Conservation (phyloP, 1,139 yeast species). For the Kazachstania sp. region DNA sequence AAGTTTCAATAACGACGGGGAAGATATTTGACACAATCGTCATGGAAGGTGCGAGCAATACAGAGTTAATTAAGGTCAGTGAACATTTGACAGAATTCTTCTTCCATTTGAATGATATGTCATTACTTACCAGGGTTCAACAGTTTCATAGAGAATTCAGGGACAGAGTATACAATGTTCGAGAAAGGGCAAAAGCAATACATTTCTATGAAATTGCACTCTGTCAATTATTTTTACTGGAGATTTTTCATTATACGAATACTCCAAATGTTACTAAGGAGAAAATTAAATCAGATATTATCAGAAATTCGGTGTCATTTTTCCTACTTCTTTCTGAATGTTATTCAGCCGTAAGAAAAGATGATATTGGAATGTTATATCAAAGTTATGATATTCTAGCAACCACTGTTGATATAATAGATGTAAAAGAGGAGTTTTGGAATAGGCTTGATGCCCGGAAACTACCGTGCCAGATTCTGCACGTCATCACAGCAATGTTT, state of each 20-base stretch:
- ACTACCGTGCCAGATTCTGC: constrained; percentile 14
- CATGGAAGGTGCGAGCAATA: constrained; percentile 20
- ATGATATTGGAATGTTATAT: constrained; percentile 9
- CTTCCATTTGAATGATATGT: constrained; percentile 15
- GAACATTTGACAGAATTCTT: constrained; percentile 15
- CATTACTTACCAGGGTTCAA: constrained; percentile 14
- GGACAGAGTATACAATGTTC: constrained; percentile 17
- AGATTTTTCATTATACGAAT: constrained; percentile 20
- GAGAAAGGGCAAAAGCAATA: constrained; percentile 25
- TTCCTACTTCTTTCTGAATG: constrained; percentile 21
- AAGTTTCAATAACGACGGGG: constrained; percentile 8
- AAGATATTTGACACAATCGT: constrained; percentile 19
- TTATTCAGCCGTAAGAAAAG: constrained; percentile 6
- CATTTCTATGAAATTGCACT: constrained; percentile 27
- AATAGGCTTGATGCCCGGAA: constrained; percentile 9
- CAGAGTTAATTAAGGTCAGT: constrained; percentile 15
- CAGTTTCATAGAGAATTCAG: constrained; percentile 24
- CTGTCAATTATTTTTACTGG: constrained; percentile 25
- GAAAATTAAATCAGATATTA: constrained; percentile 15
- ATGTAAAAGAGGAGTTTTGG: constrained; percentile 17
- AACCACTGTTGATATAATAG: constrained; percentile 11
- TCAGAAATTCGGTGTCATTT: constrained; percentile 23
- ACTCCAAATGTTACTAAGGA: constrained; percentile 10
- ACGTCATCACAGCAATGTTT: constrained; percentile 16
- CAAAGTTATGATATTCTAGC: constrained; percentile 19